Evolutionary conservation across 768 basidiomycete genomes (phyloP), one percentile per base, ranked within the genome.

Genomic region (Megacollybia marginata): DNA sequence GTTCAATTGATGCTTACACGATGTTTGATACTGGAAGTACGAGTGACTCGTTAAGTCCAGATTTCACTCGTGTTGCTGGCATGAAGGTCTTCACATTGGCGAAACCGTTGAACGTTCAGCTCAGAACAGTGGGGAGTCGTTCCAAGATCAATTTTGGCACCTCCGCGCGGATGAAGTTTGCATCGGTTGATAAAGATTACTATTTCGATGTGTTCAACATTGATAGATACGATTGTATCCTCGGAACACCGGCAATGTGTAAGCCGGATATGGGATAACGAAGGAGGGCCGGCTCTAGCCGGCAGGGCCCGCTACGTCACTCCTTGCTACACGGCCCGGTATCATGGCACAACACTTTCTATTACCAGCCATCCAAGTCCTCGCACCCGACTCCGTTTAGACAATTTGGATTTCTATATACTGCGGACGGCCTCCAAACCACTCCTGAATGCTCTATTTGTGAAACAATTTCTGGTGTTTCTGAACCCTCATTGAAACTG

Each of bases 221-320:
- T n/a, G n/a, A n/a, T n/a, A 13, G 64, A 71, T 47, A 70, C 48
- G 65, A 71, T 32, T 50, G 62, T 44, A 62, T 73, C 1, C 54
- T 73, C 1, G 67, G 71, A 0, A 66, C 60, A 4, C 64, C 64
- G 2, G 71, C 66, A 40, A 63, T 69, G 56, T 43, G 46, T 0
- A 44, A 50, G 16, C 54, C 65, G 38, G 47, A 51, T 6, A 61
- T 63, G 0, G n/a, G n/a, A n/a, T n/a, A n/a, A n/a, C n/a, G n/a
- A n/a, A n/a, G n/a, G n/a, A n/a, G n/a, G n/a, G n/a, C n/a, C n/a
- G n/a, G n/a, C n/a, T n/a, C n/a, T n/a, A n/a, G n/a, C n/a, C n/a
- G n/a, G n/a, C n/a, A n/a, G n/a, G n/a, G n/a, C n/a, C n/a, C n/a
- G n/a, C n/a, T n/a, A n/a, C n/a, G n/a, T n/a, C n/a, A n/a, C n/a